Evolutionary conservation across 768 basidiomycete species (phyloP), one percentile per base, ranked within the genome.

Genomic region (Paxillus rubicundulus): DNA sequence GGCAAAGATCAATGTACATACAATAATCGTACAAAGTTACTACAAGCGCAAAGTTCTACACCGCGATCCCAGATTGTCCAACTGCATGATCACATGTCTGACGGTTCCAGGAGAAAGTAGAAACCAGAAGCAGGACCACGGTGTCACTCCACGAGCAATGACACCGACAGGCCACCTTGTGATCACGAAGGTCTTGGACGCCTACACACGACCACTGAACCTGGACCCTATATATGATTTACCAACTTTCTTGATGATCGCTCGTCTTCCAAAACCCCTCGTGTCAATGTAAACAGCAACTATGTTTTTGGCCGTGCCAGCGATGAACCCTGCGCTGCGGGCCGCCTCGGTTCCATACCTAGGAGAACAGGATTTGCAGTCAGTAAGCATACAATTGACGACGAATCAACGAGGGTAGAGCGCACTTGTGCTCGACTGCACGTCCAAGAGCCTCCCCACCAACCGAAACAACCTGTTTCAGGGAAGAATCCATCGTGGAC

Each of bases 221-320:
- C 70, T 65, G 13, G 72, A 78, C 61, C 79, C 82, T 20, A 86
- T 72, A 59, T 78, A 82, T 38, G 78, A 75, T 74, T 72, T 81
- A 17, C 82, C 84, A 0, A 77, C 82, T 53, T 75, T 78, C 72
- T 76, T 85, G 63, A 92, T 66, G 47, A 92, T 66, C 12, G 87
- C 89, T 42, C 80, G 73, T 51, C 87, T 73, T 9, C 87, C 88
- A 34, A 92, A 80, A 1, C 88, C 87, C 2, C 77, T 70, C 74
- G 86, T 77, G 64, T 91, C 89, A 37, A 91, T 78, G 67, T 90
- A 92, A 18, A 92, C 85, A 34, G 90, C 72, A 4, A 79, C 84
- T 12, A 88, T 81, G 68, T 91, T 90, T 54, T 80, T 74, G 32
- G 84, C 85, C 0, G 84, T 82, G 8, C 82, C 84, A 6, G 85